phyloP scores from a whole-genome alignment of 148 eudicot species.

The Spergularia marina region DNA sequence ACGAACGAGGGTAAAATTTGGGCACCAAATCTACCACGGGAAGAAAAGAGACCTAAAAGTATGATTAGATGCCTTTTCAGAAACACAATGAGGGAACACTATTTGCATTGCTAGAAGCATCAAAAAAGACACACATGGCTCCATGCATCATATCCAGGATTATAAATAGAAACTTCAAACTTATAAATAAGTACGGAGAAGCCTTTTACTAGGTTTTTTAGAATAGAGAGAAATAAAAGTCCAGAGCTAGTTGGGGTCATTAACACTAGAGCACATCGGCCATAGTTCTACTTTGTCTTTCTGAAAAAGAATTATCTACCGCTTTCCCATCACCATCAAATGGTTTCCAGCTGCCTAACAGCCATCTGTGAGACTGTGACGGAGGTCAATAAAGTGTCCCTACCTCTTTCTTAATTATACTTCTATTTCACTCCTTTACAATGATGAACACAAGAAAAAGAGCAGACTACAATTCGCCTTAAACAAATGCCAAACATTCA shows the following conservation, averaged over 20 bases:
- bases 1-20: neutral
- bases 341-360: too few relatives aligned
- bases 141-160: constrained; percentile 5
- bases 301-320: too few relatives aligned
- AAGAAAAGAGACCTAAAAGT: neutral
- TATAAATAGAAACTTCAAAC: neutral
- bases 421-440: neutral
- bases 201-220: too few relatives aligned
- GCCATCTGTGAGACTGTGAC: too few relatives aligned
- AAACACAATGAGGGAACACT: neutral
- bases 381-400: too few relatives aligned
- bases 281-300: too few relatives aligned
- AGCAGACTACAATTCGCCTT: neutral
- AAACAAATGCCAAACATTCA: neutral
- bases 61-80: neutral
- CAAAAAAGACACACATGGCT: neutral
- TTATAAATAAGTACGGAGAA: neutral
- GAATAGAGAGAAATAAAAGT: too few relatives aligned
- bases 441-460: neutral
- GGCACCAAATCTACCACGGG: neutral
- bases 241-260: too few relatives aligned
- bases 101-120: neutral
- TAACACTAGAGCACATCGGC: neutral
- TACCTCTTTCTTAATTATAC: neutral
- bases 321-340: too few relatives aligned